These are phyloP conservation scores for Dactylellina sp. DNA, from an alignment of 2,329 filamentous ascomycete species.

Conservation along the genomic window DNA sequence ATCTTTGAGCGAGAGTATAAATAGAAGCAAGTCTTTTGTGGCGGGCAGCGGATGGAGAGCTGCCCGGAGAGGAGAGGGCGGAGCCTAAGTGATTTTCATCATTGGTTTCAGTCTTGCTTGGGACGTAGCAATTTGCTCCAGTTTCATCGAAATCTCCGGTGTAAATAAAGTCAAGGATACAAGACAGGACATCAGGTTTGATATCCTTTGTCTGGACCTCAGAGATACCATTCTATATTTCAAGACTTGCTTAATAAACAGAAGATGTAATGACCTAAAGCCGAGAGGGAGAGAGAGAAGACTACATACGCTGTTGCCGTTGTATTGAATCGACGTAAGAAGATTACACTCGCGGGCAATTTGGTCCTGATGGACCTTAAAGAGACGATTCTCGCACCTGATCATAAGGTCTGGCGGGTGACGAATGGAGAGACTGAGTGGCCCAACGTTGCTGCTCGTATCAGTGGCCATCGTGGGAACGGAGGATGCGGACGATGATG, in stretches of 20 bases:
- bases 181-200: slow-evolving; percentile 24
- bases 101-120: slow-evolving; percentile 1
- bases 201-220: slow-evolving; percentile 11
- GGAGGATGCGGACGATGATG: background rate
- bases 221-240: slow-evolving; percentile 21
- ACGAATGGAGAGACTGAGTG: background rate
- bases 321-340: slow-evolving; percentile 19
- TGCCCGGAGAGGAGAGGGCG: background rate
- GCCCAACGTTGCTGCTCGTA: background rate
- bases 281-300: background rate
- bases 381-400: slow-evolving; percentile 16
- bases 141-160: slow-evolving; percentile 42
- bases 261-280: background rate
- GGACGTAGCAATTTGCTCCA: slow-evolving; percentile 14
- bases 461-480: background rate
- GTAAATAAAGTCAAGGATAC: slow-evolving; percentile 39
- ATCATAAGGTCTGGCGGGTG: slow-evolving; percentile 32
- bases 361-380: slow-evolving; percentile 43
- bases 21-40: slow-evolving; percentile 20
- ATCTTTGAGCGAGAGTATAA: slow-evolving; percentile 38
- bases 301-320: slow-evolving; percentile 6
- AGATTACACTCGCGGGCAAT: slow-evolving; percentile 14
- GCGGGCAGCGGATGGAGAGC: slow-evolving; percentile 14
- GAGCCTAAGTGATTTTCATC: background rate
- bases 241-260: background rate